Evolutionary conservation across 768 basidiomycete species (phyloP).

Genomic region (Mrakia frigida): DNA sequence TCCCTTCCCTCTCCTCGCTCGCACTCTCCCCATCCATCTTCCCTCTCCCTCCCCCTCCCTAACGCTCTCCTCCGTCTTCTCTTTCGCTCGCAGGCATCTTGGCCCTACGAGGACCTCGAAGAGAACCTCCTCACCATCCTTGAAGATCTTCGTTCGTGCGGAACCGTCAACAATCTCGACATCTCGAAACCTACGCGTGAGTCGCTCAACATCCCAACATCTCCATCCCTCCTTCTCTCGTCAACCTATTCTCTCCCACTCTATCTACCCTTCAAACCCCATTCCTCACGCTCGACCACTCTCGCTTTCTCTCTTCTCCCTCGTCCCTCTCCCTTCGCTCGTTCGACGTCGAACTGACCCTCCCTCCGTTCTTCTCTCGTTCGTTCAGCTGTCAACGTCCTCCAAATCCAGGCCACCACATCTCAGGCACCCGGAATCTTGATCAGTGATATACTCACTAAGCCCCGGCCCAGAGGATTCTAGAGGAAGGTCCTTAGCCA

Average conservation of each 20-base stretch:
- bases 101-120: conserved; percentile 66
- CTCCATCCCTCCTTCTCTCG: neutral
- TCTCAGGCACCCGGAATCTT: neutral
- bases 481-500: neutral
- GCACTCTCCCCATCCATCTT: too few relatives aligned
- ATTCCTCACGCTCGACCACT: neutral
- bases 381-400: conserved; percentile 15
- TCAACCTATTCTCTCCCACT: too few relatives aligned
- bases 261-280: too few relatives aligned
- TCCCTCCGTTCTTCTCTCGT: neutral
- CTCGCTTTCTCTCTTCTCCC: neutral
- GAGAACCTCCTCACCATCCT: conserved; percentile 75
- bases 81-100: conserved; percentile 44
- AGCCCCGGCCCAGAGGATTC: neutral
- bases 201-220: neutral
- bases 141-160: conserved; percentile 35
- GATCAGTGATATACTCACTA: conserved; percentile 10
- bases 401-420: neutral
- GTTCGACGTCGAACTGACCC: neutral
- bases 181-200: neutral
- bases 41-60: neutral
- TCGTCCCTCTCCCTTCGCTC: neutral
- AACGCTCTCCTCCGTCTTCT: neutral
- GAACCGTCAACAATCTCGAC: neutral
- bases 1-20: neutral